phyloP scores from a whole-genome alignment of 148 eudicot genomes.

The Persicaria tinctoria region DNA sequence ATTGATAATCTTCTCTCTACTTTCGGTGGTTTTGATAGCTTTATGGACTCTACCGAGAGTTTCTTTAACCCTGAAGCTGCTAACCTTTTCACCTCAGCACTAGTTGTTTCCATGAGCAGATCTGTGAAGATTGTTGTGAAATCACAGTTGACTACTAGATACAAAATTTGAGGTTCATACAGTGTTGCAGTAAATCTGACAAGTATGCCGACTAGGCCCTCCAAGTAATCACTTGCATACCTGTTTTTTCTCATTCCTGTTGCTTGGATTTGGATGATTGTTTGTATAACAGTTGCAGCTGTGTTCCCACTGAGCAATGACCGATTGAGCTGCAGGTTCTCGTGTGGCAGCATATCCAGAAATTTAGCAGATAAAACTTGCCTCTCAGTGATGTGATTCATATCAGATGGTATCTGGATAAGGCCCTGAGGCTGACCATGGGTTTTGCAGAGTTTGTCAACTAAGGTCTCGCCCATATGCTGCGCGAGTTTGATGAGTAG shows the following conservation, averaged over 20 bases:
- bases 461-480: slow-evolving; percentile 36
- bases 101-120: slow-evolving; percentile 44
- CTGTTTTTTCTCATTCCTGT: slow-evolving; percentile 48
- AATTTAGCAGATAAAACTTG: slow-evolving; percentile 54
- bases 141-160: slow-evolving; percentile 34
- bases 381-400: slow-evolving; percentile 43
- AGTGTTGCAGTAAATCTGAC: slow-evolving; percentile 74
- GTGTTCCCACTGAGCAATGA: slow-evolving; percentile 42
- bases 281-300: slow-evolving; percentile 38
- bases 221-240: slow-evolving; percentile 41
- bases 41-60: slow-evolving; percentile 52
- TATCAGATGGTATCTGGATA: slow-evolving; percentile 34
- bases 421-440: slow-evolving; percentile 54
- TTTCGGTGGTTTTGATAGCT: slow-evolving; percentile 48
- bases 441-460: slow-evolving; percentile 15
- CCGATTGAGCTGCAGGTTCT: slow-evolving; percentile 55
- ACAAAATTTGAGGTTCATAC: slow-evolving; percentile 50
- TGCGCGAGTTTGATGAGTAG: slow-evolving; percentile 54
- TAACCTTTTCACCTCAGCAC: slow-evolving; percentile 57
- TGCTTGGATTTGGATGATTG: slow-evolving; percentile 39
- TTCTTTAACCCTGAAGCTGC: slow-evolving; percentile 65
- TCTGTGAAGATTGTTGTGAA: slow-evolving; percentile 51
- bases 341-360: slow-evolving; percentile 72
- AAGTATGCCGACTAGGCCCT: slow-evolving; percentile 74
- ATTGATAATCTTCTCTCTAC: slow-evolving; percentile 7